Conservation (phyloP, 2,329 filamentous ascomycete species). For the Colletotrichum ledebouriae region DNA sequence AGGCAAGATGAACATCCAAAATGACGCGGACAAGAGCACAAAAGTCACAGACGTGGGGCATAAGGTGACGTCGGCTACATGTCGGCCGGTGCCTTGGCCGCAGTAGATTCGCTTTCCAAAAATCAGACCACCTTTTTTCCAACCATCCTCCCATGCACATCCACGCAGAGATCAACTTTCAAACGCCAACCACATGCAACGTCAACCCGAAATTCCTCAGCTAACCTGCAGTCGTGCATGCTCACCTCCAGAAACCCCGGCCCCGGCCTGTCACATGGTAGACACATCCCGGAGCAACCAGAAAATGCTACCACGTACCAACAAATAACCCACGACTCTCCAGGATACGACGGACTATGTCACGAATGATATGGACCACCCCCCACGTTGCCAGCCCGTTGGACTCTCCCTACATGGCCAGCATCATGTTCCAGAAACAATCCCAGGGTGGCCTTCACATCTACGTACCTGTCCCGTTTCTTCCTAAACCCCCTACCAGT, state of each 20-base stretch:
- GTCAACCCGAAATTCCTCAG: slow-evolving; percentile 37
- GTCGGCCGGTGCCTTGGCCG: slow-evolving; percentile 19
- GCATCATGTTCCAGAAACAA: slow-evolving; percentile 3
- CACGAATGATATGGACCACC: slow-evolving; percentile 12
- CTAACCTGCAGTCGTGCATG: slow-evolving; percentile 27
- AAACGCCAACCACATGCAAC: slow-evolving; percentile 13
- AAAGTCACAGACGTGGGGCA: slow-evolving; percentile 19
- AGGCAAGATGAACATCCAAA: neutral
- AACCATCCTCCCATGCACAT: slow-evolving; percentile 29
- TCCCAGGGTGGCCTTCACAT: neutral
- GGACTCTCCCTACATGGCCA: slow-evolving; percentile 1
- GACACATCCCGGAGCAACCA: slow-evolving; percentile 15
- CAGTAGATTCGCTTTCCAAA: slow-evolving; percentile 29
- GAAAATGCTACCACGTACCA: slow-evolving; percentile 14
- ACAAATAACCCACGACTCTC: slow-evolving; percentile 1
- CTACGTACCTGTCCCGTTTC: slow-evolving; percentile 21
- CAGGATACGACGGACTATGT: slow-evolving; percentile 2
- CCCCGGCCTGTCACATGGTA: slow-evolving; percentile 14
- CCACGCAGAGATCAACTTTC: slow-evolving; percentile 25
- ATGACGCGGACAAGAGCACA: slow-evolving; percentile 16
- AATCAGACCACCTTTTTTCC: slow-evolving; percentile 39
- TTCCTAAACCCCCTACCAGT: slow-evolving; percentile 11
- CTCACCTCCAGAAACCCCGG: slow-evolving; percentile 13
- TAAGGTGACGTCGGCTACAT: slow-evolving; percentile 36
- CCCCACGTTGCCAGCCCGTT: slow-evolving; percentile 35